Evolutionary conservation across 441 rosid genomes (phyloP).

Genomic region (Mallotus japonicus): DNA sequence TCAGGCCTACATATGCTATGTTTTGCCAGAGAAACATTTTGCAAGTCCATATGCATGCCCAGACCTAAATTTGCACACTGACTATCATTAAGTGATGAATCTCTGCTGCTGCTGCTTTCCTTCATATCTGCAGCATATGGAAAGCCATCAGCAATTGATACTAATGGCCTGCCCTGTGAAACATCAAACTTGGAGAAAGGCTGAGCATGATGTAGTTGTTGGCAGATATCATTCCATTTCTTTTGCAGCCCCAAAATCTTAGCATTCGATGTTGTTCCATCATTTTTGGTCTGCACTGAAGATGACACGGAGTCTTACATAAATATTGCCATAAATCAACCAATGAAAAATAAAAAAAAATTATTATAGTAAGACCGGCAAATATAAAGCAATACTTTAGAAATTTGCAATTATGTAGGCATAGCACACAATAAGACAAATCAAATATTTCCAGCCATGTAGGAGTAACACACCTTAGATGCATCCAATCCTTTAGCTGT

Average conservation of each 20-base stretch:
- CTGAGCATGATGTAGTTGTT: constrained; percentile 46
- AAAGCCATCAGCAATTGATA: constrained; percentile 20
- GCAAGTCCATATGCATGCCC: constrained; percentile 23
- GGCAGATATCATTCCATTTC: constrained; percentile 62
- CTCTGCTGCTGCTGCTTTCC: constrained; percentile 28
- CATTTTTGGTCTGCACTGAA: constrained; percentile 68
- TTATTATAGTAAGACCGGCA: neutral
- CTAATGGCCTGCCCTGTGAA: constrained; percentile 30
- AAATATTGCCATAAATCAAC: constrained; percentile 18
- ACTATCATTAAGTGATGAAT: constrained; percentile 22
- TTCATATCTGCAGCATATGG: constrained; percentile 32
- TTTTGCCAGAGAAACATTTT: constrained; percentile 18
- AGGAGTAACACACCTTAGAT: constrained; percentile 41
- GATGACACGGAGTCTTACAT: constrained; percentile 36
- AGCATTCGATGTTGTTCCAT: constrained; percentile 39
- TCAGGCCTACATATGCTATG: constrained; percentile 7
- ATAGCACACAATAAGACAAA: neutral
- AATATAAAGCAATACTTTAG: neutral
- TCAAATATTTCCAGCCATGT: constrained; percentile 21
- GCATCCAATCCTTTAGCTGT: constrained; percentile 32
- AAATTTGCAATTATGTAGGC: neutral
- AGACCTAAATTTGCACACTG: constrained; percentile 25
- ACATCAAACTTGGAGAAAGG: constrained; percentile 35
- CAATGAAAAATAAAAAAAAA: neutral
- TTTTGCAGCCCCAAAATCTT: constrained; percentile 40